Evolutionary conservation across 768 basidiomycete genomes (phyloP), one percentile per base, ranked within the genome.

Genomic region (Leccinum aurantiacum): DNA sequence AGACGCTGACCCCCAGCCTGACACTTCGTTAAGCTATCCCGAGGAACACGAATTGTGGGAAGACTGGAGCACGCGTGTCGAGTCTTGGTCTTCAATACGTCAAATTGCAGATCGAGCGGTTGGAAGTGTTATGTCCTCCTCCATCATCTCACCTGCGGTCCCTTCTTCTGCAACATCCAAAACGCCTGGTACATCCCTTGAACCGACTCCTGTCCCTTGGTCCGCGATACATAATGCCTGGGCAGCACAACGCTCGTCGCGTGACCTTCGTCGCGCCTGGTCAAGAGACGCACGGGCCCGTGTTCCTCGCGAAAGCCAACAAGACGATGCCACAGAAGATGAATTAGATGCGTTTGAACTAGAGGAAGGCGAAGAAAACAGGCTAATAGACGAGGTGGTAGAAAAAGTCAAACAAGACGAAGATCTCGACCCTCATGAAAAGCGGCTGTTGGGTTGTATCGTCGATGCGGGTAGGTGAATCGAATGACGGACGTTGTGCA

Each of bases 401-500:
- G 92, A 94, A 67, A 79, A 79, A 41, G 66, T 98, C 56, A 91
- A 83, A 71, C 87, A 84, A 59, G 89, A 93, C 62, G 79, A 82
- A 57, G 84, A 89, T 24, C 80, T 97, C 48, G 91, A 92, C 58
- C 68, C 75, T n/a, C 88, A 97, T 63, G 94, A 97, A 74, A 84
- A 89, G 63, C 79, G 88, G 54, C 73, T 98, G 48, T 70, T 98
- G 52, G 78, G 87, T 4, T 95, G 91, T 65, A 95, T 98, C 60
- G 91, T 98, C 24, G 88, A 98, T 74, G 74, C 91, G 33, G 79
- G 89, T 87, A 72, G 70, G 82, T 67, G 65, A 14, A 14, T 33
- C 41, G 19, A 5, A 46, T 44, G 37, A 10, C 25, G 35, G 11
- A 46, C 6, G 38, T 46, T 33, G 33, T 47, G 53, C 22, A 53